Base-by-base conservation (phyloP, 2,329 filamentous ascomycete genomes). In the Periglandula ipomoeae region DNA sequence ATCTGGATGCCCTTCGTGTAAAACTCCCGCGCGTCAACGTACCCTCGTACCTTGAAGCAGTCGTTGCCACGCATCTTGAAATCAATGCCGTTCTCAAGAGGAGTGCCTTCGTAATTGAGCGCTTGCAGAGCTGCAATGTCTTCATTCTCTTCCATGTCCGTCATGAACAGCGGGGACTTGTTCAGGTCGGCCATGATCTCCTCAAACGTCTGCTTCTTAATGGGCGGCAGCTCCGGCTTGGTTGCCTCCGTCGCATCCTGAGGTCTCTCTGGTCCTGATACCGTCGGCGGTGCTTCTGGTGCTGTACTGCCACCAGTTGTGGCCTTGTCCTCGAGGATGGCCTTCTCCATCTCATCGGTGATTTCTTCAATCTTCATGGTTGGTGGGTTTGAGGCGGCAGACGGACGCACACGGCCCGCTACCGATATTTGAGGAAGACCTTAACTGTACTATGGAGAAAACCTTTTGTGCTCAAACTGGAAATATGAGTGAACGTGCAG, bases 1-100 rank as follows among this genome's bases (percentile, higher is more conserved):
- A 94, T 79, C 10, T 79, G 71, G 46, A 96, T 75, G n/a, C 84
- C 90, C 70, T 95, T 93, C 26, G 78, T 80, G 65, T 98, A 98
- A 65, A 90, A 96, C 65, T 95, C 89, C 62, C 85, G 84, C 4
- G 90, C 93, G 65, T 97, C 89, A 23, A 67, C 73, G 81, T 85
- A 95, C 43, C 80, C 74, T 65, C 82, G 83, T 48, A 75, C 74
- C 58, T 78, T 76, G 62, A 94, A 95, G 60, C 80, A 83, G 59
- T 97, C 91, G 64, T 98, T 98, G 30, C 93, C 93, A 56, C 89
- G 87, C 63, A 91, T 85, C 59, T 93, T 89, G 71, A 96, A 96
- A 55, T 88, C 88, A 40, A 78, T 70, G 19, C 83, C 86, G 53
- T 95, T 84, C 65, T 97, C 91, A 9, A 83, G 76, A 44, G 87